These are phyloP conservation scores for Plectosphaerella cucumerina DNA, from an alignment of 2,329 filamentous ascomycete species.

Conservation along the genomic window DNA sequence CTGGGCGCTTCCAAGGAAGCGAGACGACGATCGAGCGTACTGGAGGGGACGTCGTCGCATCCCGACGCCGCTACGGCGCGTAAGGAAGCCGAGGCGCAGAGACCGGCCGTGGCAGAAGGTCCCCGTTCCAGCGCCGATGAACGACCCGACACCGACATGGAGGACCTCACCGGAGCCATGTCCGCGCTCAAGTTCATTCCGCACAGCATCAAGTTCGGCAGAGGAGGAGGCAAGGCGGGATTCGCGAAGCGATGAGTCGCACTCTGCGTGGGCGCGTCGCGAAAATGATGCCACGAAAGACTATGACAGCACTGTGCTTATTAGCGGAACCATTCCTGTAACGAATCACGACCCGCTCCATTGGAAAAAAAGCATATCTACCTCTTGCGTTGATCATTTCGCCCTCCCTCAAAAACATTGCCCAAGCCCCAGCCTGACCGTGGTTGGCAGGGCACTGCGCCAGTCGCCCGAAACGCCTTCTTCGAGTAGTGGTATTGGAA, in stretches of 20 bases:
- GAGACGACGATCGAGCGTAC: slow-evolving; percentile 26
- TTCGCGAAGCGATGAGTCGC: slow-evolving; percentile 42
- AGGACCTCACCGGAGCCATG: slow-evolving; percentile 63
- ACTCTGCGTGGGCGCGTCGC: not conserved
- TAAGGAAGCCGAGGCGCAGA: not conserved
- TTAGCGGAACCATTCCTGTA: slow-evolving; percentile 8
- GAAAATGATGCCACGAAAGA: slow-evolving; percentile 5
- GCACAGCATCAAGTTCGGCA: slow-evolving; percentile 61
- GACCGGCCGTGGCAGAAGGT: slow-evolving; percentile 3
- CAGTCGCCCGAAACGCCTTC: slow-evolving; percentile 3
- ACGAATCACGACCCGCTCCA: slow-evolving; percentile 16
- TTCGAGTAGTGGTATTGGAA: not conserved
- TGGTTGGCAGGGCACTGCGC: slow-evolving; percentile 1
- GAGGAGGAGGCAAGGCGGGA: slow-evolving; percentile 47
- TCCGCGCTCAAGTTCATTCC: slow-evolving; percentile 69
- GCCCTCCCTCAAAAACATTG: not conserved
- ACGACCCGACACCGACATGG: slow-evolving; percentile 50
- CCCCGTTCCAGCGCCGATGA: slow-evolving; percentile 1
- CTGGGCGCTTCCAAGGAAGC: slow-evolving; percentile 25
- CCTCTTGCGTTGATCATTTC: slow-evolving; percentile 19
- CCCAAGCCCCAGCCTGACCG: not conserved
- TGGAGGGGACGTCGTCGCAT: slow-evolving; percentile 13
- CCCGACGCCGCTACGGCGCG: not conserved
- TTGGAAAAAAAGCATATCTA: slow-evolving; percentile 26
- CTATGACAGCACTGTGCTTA: slow-evolving; percentile 8